Base-by-base conservation (phyloP, 768 basidiomycete species). In the Boletus huronensis region DNA sequence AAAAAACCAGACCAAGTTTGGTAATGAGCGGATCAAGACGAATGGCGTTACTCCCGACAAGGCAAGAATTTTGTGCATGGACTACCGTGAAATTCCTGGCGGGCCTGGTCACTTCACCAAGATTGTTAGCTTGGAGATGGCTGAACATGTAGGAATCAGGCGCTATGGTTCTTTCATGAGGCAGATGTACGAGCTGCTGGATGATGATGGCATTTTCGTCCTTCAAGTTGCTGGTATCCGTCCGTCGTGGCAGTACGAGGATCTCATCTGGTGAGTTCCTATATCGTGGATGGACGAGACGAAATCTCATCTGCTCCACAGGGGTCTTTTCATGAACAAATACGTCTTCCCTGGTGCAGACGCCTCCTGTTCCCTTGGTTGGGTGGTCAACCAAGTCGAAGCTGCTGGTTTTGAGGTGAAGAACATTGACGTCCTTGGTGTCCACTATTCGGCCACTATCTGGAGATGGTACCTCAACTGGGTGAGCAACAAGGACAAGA, bases 271-370 rank as follows among this genome's bases (percentile, higher is more conserved):
- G 93, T 87, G 64, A 36, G 74, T 70, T 11, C 50, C 48, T 48
- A 17, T 31, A 2, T 14, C 3, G 13, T 17, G 19, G 4, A 5
- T 28, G 6, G 2, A 26, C 1, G 19, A 26, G 3, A 5, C 4
- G 13, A 1, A 29, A 14, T 47, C 53, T 57, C 0, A 17, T 1
- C 19, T 9, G 5, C n/a, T 28, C 0, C 19, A 6, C 38, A 89
- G 88, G 90, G 94, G 93, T 60, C 79, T 95, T 23, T 96, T 95
- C 78, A 95, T 95, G 93, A 95, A 91, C 82, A 94, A 94, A 67
- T 98, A 99, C 61, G 75, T 99, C 68, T 99, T 99, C 87, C 96
- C 97, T 42, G 96, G 96, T 67, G 97, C 96, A 3, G 97, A 99
- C 64, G 97, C 97, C 0, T 92, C 88, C 3, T 93, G 93, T 71